Percentiles rank a stretch among this genome's conserved stretches.
These are phyloP conservation scores for Escovopsis sp. DNA, from an alignment of 2,329 filamentous ascomycete genomes.

Conservation along the genomic window DNA sequence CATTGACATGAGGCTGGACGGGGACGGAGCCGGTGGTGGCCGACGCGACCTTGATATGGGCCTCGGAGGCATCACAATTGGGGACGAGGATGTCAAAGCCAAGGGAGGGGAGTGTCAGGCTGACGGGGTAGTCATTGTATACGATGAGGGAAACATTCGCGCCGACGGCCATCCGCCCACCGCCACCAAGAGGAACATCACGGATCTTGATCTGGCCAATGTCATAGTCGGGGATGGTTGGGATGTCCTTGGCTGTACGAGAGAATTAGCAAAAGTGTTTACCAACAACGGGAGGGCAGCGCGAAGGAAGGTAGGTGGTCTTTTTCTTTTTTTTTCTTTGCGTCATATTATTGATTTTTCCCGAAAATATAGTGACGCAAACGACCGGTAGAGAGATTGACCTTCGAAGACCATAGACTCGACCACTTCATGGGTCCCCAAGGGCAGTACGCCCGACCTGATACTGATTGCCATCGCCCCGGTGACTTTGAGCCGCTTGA, in stretches of 20 bases:
- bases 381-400: slow-evolving; percentile 55
- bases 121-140: slow-evolving; percentile 64
- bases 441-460: slow-evolving; percentile 62
- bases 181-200: slow-evolving; percentile 41
- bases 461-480: slow-evolving; percentile 61
- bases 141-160: slow-evolving; percentile 63
- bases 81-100: slow-evolving; percentile 75
- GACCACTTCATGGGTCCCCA: slow-evolving; percentile 63
- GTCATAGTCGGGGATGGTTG: slow-evolving; percentile 65
- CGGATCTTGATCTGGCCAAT: slow-evolving; percentile 68
- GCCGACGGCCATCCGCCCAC: slow-evolving; percentile 51
- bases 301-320: slow-evolving; percentile 6
- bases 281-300: slow-evolving; percentile 3
- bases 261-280: slow-evolving; percentile 14
- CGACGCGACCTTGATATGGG: slow-evolving; percentile 64
- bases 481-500: slow-evolving; percentile 55
- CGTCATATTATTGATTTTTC: slow-evolving; percentile 34
- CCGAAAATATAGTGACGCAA: slow-evolving; percentile 46
- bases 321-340: slow-evolving; percentile 7
- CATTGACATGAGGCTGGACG: slow-evolving; percentile 51
- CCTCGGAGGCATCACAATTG: slow-evolving; percentile 58
- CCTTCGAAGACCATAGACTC: slow-evolving; percentile 71
- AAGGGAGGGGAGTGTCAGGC: slow-evolving; percentile 62
- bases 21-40: slow-evolving; percentile 53
- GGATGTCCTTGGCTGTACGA: slow-evolving; percentile 50